Evolutionary conservation across 306 rosid species (phyloP), one percentile per base, ranked within the genome.

Genomic region (Ormosia emarginata): DNA sequence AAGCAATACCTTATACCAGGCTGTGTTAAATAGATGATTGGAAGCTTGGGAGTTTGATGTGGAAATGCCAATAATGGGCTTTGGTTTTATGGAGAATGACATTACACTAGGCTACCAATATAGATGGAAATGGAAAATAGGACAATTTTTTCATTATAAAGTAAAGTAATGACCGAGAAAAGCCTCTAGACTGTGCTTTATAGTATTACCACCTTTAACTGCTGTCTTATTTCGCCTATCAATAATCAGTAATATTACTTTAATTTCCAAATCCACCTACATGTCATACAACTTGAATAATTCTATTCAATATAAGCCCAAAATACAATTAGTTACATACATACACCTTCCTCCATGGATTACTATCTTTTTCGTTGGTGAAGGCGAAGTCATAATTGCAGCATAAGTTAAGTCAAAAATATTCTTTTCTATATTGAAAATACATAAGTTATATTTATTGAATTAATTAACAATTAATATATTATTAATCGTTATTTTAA

Each of bases 31-130:
- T 85, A 87, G 77, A 77, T 7, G 24, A 24, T 24, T 67, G 67
- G 13, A 66, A 73, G 70, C 0, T 13, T 1, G 9, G 11, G 43
- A 34, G 57, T 8, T 1, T 4, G 10, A 52, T 3, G 67, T 56
- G 39, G 81, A 83, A 88, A 77, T 83, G 53, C 52, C 89, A 24
- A 83, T 0, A 61, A 76, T 77, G 85, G 85, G 74, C 81, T 74
- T 88, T 17, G 56, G 5, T 34, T 84, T 71, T 73, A 29, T 47
- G 15, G 15, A 33, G 58, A 81, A 81, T 81, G 77, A 81, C 80
- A 50, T 12, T 5, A 24, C 0, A 50, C 8, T n/a, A 34, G 11
- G 44, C 41, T 4, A 2, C 10, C 9, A 3, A n/a, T 57, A 63
- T 17, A 74, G 30, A 58, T 6, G 10, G 24, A 24, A 52, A 52